Evolutionary conservation across 306 rosid species (phyloP), one percentile per base, ranked within the genome.

Genomic region (Coriaria nepalensis): DNA sequence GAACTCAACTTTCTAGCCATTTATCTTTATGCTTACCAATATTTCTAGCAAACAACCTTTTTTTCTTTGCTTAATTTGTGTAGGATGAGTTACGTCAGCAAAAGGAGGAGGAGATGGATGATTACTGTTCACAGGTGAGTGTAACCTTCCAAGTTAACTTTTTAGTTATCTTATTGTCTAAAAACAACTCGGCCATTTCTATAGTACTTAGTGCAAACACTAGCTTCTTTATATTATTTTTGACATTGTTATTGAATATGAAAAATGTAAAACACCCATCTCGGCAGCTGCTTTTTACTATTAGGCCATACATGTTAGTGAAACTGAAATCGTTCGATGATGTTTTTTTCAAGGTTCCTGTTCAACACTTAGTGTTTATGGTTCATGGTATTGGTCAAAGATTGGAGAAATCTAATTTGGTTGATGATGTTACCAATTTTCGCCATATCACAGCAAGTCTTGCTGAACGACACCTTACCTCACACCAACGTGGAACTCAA

Each of bases 331-430:
- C 37, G 37, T 47, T 40, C 36, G n/a, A 33, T 14, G 43, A 20
- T 36, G 11, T 64, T 45, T 49, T 57, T 77, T 60, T 47, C 13
- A 39, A 90, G 95, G 95, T 90, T 67, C 98, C 98, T 77, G 95
- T 90, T 68, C 76, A 66, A 48, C 98, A 90, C 77, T 73, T 90
- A 60, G 98, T 90, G 61, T 90, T 90, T 75, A 90, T 90, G 98
- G 85, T 90, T 77, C 98, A 90, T 71, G 98, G 98, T 54, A 90
- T 90, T 72, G 98, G 98, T 69, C 98, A 90, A 73, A 81, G 98
- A 61, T 75, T 90, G 80, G 95, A 90, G 68, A 90, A 90, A 40
- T 90, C 98, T 64, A 90, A 90, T 82, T 70, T 90, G 74, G 98
- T 90, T 49, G 98, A 90, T 54, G 98, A 90, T 46, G 95, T 90